Base-by-base conservation (phyloP, 2,329 filamentous ascomycete genomes). In the Fusarium brachygibbosum region DNA sequence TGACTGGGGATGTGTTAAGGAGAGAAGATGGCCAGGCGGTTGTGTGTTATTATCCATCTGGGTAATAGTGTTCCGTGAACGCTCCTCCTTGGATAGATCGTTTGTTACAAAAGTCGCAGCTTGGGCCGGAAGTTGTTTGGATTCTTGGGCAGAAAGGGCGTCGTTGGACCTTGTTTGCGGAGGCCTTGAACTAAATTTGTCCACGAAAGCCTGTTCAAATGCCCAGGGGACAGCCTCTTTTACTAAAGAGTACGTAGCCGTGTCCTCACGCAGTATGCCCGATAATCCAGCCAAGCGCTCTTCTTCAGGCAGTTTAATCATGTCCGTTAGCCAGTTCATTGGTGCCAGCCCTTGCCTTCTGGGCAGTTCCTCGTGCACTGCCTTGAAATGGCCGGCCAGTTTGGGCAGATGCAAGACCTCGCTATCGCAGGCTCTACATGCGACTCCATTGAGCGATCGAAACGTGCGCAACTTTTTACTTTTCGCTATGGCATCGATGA, bases 321-420 rank as follows among this genome's bases (percentile, higher is more conserved):
- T 86, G 38, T 84, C 79, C 8, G 76, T 72, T 21, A 78, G 76
- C 84, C 85, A 87, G 66, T 85, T 79, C 35, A 80, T 60, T 16
- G 72, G 62, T 10, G 70, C 62, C 7, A 57, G n/a, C 13, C 58
- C 44, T 59, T 69, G 46, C 56, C 72, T 42, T 67, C 65, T 44
- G 41, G 45, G 58, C 66, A 74, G 74, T 49, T 79, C 74, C 21
- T 80, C 55, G 66, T 86, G 84, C 21, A 75, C 76, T 48, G 74
- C 73, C 38, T 88, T 85, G 58, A 89, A 88, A 68, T 90, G 85
- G 58, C 84, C 86, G 64, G 87, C 85, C 58, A 92, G 84, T 53
- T 86, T 84, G 29, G 88, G 83, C 17, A 91, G 79, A n/a, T 86
- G 87, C 63, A 86, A 85, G 12, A 82, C 77, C 49, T 68, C 75